Conservation (phyloP, 2,329 filamentous ascomycete genomes). For the Aspergillus flavus region DNA sequence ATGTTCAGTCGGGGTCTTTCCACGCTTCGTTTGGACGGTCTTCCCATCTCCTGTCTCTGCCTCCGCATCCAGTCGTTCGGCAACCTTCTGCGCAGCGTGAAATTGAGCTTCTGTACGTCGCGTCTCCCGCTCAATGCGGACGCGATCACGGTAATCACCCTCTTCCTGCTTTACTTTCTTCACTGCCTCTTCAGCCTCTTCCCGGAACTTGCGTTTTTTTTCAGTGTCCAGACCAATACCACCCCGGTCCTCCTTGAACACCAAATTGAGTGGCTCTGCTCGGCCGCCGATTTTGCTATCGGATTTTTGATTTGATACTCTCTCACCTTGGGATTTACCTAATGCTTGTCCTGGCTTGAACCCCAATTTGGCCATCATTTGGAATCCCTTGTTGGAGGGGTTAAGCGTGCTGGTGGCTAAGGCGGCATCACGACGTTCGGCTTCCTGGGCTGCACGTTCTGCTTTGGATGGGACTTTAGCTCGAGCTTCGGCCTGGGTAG, state of each 20-base stretch:
- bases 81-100: conserved; percentile 77
- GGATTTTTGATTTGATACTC: conserved; percentile 14
- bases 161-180: conserved; percentile 68
- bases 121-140: conserved; percentile 70
- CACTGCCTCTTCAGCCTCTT: conserved; percentile 59
- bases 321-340: conserved; percentile 54
- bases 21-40: conserved; percentile 14
- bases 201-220: conserved; percentile 73
- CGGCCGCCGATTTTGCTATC: conserved; percentile 35
- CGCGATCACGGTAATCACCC: conserved; percentile 71
- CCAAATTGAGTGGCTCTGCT: conserved; percentile 74
- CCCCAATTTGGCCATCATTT: conserved; percentile 97
- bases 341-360: conserved; percentile 76
- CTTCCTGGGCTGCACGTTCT: conserved; percentile 75
- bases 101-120: conserved; percentile 70
- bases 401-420: conserved; percentile 74
- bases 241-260: conserved; percentile 75
- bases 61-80: conserved; percentile 73
- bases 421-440: conserved; percentile 71
- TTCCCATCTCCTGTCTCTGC: conserved; percentile 25
- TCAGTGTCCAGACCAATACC: conserved; percentile 85
- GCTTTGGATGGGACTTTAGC: conserved; percentile 73
- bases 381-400: conserved; percentile 78
- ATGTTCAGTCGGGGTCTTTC: conserved; percentile 11
- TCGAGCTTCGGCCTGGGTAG: conserved; percentile 64